Base-by-base conservation (phyloP, 129 eudicot genomes). In the Mikania micrantha region DNA sequence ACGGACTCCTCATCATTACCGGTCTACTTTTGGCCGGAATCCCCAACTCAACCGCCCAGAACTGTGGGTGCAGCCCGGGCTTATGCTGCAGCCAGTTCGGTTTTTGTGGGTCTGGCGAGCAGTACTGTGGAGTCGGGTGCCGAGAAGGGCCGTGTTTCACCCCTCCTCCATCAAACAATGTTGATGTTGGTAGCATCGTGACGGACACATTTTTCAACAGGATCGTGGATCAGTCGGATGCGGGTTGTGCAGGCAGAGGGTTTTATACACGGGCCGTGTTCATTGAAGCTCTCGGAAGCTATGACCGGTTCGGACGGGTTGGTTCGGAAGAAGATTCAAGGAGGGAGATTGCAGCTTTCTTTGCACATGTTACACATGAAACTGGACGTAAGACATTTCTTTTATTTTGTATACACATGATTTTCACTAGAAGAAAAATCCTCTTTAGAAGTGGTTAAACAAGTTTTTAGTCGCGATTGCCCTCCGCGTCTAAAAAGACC, bases 351-450 rank as follows among this genome's bases (percentile, higher is more conserved):
- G 86, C 86, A 0, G 86, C 86, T 8, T 77, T 77, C 67, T 81
- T 81, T 27, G 86, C 82, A 21, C 86, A 81, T 40, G 82, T 57
- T 6, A 77, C 82, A 2, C 86, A 81, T 69, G 86, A 81, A 67
- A 81, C 86, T 27, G 82, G 77, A 73, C 79, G 86, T 81, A 77
- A 44, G 71, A 31, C 17, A 4, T 39, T 24, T 25, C 8, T 60
- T 39, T 5, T 38, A 1, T 32, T n/a, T n/a, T n/a, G n/a, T n/a
- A n/a, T n/a, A n/a, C n/a, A n/a, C n/a, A n/a, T n/a, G n/a, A n/a
- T n/a, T n/a, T n/a, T n/a, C n/a, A n/a, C n/a, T n/a, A n/a, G n/a
- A n/a, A n/a, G n/a, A n/a, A n/a, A n/a, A n/a, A n/a, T n/a, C n/a
- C n/a, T n/a, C n/a, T n/a, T n/a, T n/a, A n/a, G n/a, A n/a, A n/a